Evolutionary conservation across 2,329 filamentous ascomycete genomes (phyloP).

Genomic region (Xylariaceae sp.): DNA sequence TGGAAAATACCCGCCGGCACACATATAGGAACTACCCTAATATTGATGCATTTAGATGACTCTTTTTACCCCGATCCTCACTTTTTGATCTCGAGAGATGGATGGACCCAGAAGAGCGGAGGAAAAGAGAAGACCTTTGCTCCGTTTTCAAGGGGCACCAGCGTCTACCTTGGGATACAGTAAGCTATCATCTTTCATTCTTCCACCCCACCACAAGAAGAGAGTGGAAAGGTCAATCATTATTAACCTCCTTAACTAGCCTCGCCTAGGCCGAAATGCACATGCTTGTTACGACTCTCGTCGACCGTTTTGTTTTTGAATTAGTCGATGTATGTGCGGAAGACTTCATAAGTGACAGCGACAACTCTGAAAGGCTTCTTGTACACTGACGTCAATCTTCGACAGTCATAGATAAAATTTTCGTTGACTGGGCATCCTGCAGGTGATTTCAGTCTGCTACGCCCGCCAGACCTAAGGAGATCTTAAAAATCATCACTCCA

Average conservation of each 20-base stretch:
- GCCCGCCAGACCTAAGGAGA: too few relatives aligned
- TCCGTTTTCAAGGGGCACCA: constrained; percentile 31
- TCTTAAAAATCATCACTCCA: too few relatives aligned
- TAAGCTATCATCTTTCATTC: constrained; percentile 23
- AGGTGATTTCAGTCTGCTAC: too few relatives aligned
- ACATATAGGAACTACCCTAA: constrained; percentile 36
- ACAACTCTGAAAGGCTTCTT: too few relatives aligned
- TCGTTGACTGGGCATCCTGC: too few relatives aligned
- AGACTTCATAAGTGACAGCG: too few relatives aligned
- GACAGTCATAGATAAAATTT: too few relatives aligned
- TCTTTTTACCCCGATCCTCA: constrained; percentile 28
- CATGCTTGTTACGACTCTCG: constrained; percentile 10
- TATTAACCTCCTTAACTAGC: too few relatives aligned
- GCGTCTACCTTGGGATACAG: constrained; percentile 37
- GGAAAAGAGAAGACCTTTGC: constrained; percentile 31
- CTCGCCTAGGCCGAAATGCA: constrained; percentile 27
- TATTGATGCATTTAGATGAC: constrained; percentile 37
- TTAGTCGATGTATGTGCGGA: too few relatives aligned
- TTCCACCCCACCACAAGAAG: too few relatives aligned
- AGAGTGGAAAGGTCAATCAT: too few relatives aligned
- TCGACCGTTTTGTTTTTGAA: constrained; percentile 20
- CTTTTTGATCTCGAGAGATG: constrained; percentile 38
- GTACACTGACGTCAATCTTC: too few relatives aligned
- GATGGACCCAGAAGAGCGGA: constrained; percentile 22
- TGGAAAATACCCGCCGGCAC: constrained; percentile 36